These are phyloP conservation scores for Agaricus subrufescens DNA, from an alignment of 768 basidiomycete genomes.

Conservation along the genomic window DNA sequence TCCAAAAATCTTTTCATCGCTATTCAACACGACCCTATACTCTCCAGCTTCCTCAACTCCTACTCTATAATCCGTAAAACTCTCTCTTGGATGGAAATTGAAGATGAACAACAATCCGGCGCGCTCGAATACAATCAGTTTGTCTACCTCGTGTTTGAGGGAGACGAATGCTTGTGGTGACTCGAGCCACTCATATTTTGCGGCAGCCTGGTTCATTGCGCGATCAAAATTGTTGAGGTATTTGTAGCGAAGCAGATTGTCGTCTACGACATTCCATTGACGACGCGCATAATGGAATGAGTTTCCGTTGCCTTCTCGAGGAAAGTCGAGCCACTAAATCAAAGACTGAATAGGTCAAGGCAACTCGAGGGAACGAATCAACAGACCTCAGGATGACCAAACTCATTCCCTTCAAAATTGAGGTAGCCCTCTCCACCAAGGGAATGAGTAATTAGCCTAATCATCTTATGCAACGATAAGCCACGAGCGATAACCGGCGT, in stretches of 20 bases:
- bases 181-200: constrained; percentile 79
- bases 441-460: constrained; percentile 84
- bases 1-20: constrained; percentile 85
- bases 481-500: constrained; percentile 88
- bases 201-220: constrained; percentile 86
- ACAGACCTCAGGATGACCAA: constrained; percentile 91
- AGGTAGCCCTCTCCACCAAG: constrained; percentile 97
- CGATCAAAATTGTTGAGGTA: constrained; percentile 93
- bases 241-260: constrained; percentile 80
- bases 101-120: constrained; percentile 93
- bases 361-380: not conserved
- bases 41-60: constrained; percentile 84
- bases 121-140: constrained; percentile 91
- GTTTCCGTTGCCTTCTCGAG: constrained; percentile 90
- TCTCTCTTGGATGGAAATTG: constrained; percentile 92
- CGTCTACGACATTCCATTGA: constrained; percentile 95
- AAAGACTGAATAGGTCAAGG: not conserved
- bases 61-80: constrained; percentile 91
- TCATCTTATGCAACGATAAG: constrained; percentile 94
- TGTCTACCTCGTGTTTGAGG: constrained; percentile 90
- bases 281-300: constrained; percentile 97
- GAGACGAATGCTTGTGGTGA: constrained; percentile 89
- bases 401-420: constrained; percentile 98
- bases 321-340: constrained; percentile 94
- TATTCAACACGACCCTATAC: constrained; percentile 75